phyloP scores from a whole-genome alignment of 139 green algal genomes.

The Bryopsis sp. region DNA sequence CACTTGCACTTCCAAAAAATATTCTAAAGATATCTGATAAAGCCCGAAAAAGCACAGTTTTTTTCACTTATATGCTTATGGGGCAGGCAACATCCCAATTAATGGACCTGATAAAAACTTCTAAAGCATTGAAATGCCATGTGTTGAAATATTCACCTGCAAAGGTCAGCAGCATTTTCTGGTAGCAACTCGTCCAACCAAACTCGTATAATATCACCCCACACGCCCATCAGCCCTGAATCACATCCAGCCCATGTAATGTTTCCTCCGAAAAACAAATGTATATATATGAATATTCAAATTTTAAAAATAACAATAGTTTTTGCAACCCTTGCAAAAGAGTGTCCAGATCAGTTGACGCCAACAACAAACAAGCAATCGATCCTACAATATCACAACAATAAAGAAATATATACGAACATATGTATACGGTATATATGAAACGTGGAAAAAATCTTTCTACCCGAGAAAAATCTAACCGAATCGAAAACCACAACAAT shows the following conservation, averaged over 20 bases:
- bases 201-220: slow-evolving; percentile 7
- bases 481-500: neutral
- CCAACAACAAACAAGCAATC: neutral
- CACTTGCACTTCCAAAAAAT: too few species aligned
- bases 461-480: too few species aligned
- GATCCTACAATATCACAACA: neutral
- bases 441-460: neutral
- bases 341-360: neutral
- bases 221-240: slow-evolving; percentile 15
- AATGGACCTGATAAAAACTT: too few species aligned
- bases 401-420: neutral
- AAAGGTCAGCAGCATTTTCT: slow-evolving; percentile 14
- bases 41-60: too few species aligned
- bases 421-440: neutral
- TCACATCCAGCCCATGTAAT: neutral
- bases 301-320: neutral
- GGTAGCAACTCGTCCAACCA: slow-evolving; percentile 22
- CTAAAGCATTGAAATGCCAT: too few species aligned
- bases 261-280: too few species aligned
- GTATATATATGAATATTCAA: neutral
- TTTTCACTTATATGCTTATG: too few species aligned
- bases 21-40: too few species aligned
- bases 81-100: too few species aligned
- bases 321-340: neutral
- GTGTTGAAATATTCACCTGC: slow-evolving; percentile 16